These are phyloP conservation scores for Chamaenerion angustifolium DNA, from an alignment of 345 rosid species.

Conservation along the genomic window DNA sequence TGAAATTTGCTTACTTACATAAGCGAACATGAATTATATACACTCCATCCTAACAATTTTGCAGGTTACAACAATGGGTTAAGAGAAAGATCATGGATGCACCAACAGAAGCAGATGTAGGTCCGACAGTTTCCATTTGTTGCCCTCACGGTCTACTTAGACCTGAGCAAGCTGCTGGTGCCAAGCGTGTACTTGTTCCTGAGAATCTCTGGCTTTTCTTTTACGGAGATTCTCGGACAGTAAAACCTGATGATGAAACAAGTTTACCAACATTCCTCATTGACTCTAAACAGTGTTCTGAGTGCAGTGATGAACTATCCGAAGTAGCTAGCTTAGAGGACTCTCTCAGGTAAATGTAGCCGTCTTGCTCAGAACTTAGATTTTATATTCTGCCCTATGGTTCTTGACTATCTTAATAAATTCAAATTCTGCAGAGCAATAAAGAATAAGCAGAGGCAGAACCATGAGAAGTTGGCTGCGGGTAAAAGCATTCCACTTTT, in stretches of 20 bases:
- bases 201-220: slow-evolving; percentile 79
- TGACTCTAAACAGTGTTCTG: slow-evolving; percentile 47
- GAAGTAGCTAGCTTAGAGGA: slow-evolving; percentile 88
- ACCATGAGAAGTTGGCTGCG: slow-evolving; percentile 67
- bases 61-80: slow-evolving; percentile 93
- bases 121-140: slow-evolving; percentile 57
- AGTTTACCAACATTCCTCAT: slow-evolving; percentile 43
- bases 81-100: slow-evolving; percentile 86
- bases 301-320: slow-evolving; percentile 66
- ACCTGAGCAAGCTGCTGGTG: slow-evolving; percentile 92
- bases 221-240: slow-evolving; percentile 53
- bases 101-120: slow-evolving; percentile 84
- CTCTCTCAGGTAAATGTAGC: slow-evolving; percentile 47
- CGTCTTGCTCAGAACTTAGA: slow-evolving; percentile 2
- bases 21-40: not conserved
- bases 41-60: not conserved
- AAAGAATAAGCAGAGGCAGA: slow-evolving; percentile 73
- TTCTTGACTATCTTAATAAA: slow-evolving; percentile 17
- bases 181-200: slow-evolving; percentile 73
- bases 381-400: not conserved
- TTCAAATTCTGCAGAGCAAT: slow-evolving; percentile 42
- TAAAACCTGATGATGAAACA: slow-evolving; percentile 48
- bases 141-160: slow-evolving; percentile 69
- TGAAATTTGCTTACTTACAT: not conserved
- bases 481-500: slow-evolving; percentile 53